Evolutionary conservation across 805 yeast genomes (phyloP).

Genomic region (Kuraishia borneana): DNA sequence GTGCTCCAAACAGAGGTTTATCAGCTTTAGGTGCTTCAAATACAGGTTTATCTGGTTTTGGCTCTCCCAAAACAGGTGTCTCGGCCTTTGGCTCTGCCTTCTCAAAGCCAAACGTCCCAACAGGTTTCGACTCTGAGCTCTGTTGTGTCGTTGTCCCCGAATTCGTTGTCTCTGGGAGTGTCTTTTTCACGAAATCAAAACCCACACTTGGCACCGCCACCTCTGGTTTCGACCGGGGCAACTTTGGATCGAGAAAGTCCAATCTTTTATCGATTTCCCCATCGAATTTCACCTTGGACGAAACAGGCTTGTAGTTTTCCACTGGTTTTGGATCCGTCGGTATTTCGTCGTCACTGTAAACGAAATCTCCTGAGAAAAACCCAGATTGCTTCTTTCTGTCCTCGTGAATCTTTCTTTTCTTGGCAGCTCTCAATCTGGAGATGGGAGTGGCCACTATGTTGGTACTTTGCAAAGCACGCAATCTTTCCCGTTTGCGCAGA

Average conservation of each 20-base stretch:
- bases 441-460: not conserved
- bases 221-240: not conserved
- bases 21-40: too few relatives aligned
- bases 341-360: constrained; percentile 1
- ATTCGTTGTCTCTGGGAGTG: too few relatives aligned
- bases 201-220: not conserved
- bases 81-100: too few relatives aligned
- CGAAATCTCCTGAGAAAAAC: constrained; percentile 2
- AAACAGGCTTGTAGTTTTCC: not conserved
- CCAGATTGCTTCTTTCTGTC: constrained; percentile 2
- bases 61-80: too few relatives aligned
- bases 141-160: too few relatives aligned
- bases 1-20: too few relatives aligned
- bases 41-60: too few relatives aligned
- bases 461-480: constrained; percentile 18
- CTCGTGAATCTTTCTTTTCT: not conserved
- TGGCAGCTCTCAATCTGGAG: not conserved
- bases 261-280: not conserved
- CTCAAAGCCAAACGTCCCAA: too few relatives aligned
- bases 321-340: not conserved
- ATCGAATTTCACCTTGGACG: constrained; percentile 1
- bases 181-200: not conserved
- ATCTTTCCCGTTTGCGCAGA: constrained; percentile 16
- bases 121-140: too few relatives aligned
- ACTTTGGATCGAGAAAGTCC: not conserved